A percentile compares a stretch with the other conserved stretches of the same genome.
Conservation (phyloP, 2,329 filamentous ascomycete species). For the Arthroderma sp. region DNA sequence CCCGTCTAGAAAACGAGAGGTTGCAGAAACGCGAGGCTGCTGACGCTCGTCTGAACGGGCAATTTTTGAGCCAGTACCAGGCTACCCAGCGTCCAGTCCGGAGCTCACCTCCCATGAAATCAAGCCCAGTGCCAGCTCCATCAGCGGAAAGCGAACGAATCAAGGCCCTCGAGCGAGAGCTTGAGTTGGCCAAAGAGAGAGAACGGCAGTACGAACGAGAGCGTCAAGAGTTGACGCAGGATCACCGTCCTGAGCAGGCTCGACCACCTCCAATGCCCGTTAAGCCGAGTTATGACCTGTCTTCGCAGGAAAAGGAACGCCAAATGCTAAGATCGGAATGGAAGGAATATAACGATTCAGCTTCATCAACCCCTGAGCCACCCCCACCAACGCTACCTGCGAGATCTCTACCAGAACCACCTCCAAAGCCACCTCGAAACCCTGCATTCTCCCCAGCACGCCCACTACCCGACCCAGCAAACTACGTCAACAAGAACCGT, state of each 20-base stretch:
- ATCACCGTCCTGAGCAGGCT: neutral
- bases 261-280: constrained; percentile 15
- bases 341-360: constrained; percentile 29
- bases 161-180: constrained; percentile 62
- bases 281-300: constrained; percentile 39
- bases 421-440: constrained; percentile 10
- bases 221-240: constrained; percentile 36
- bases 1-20: constrained; percentile 53
- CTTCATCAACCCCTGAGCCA: constrained; percentile 9
- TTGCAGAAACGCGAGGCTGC: constrained; percentile 46
- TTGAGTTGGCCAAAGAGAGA: constrained; percentile 54
- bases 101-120: constrained; percentile 25
- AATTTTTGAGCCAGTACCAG: constrained; percentile 78
- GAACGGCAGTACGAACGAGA: constrained; percentile 52
- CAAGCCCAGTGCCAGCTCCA: constrained; percentile 26
- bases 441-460: constrained; percentile 18
- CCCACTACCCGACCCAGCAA: constrained; percentile 36
- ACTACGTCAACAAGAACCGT: constrained; percentile 30
- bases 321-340: constrained; percentile 46
- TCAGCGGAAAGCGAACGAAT: constrained; percentile 51
- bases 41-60: constrained; percentile 61
- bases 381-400: constrained; percentile 13
- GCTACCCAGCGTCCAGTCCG: constrained; percentile 45
- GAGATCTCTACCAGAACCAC: constrained; percentile 15
- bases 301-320: constrained; percentile 48